Evolutionary conservation across 805 yeast species (phyloP).

Genomic region (Isabelozyma heimii): DNA sequence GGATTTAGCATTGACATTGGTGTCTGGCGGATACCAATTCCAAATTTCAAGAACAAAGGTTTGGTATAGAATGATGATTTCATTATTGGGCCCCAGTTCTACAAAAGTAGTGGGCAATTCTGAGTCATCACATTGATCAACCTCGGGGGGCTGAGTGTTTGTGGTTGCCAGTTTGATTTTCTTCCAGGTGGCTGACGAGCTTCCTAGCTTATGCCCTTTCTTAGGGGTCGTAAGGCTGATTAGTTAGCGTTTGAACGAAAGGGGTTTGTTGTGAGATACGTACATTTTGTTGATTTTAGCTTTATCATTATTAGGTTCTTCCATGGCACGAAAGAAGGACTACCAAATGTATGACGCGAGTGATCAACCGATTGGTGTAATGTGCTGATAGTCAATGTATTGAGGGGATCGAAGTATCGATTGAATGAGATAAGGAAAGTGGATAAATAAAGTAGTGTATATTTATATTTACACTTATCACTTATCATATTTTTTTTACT

Average conservation of each 20-base stretch:
- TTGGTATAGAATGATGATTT: constrained; percentile 21
- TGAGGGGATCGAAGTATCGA: too few species aligned
- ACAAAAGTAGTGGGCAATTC: constrained; percentile 3
- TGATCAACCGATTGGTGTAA: not conserved
- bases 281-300: constrained; percentile 22
- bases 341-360: not conserved
- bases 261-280: constrained; percentile 2
- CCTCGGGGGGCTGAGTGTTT: not conserved
- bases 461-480: too few species aligned
- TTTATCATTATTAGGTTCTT: constrained; percentile 9
- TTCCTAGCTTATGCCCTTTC: constrained; percentile 36
- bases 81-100: constrained; percentile 32
- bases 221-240: constrained; percentile 30
- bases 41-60: constrained; percentile 26
- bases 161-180: constrained; percentile 35
- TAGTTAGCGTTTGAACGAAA: not conserved
- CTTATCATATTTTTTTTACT: too few species aligned
- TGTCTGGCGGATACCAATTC: constrained; percentile 25
- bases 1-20: constrained; percentile 1
- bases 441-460: too few species aligned
- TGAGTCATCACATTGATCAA: not conserved
- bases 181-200: constrained; percentile 42
- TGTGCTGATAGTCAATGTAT: too few species aligned
- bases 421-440: too few species aligned
- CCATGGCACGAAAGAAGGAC: not conserved